Conservation (phyloP, 2,329 filamentous ascomycete species). For the Arthrobotrys entomopaga region DNA sequence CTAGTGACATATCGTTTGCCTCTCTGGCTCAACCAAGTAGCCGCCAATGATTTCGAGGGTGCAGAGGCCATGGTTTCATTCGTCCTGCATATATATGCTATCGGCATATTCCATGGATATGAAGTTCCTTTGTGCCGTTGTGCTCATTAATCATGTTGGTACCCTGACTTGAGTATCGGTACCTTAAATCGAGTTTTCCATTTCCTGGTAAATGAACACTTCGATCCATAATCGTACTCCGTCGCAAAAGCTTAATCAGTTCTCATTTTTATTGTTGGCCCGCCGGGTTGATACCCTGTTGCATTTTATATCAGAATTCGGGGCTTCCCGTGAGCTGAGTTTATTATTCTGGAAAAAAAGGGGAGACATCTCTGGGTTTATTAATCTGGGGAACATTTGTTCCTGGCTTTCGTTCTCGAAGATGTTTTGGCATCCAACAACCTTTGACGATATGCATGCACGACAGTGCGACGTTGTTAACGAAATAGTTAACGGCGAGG, state of each 20-base stretch:
- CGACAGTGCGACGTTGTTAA: no score
- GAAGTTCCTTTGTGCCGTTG: neutral
- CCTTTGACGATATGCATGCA: no score
- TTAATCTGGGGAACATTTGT: no score
- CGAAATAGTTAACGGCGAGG: no score
- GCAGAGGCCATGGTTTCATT: neutral
- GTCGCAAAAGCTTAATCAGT: no score
- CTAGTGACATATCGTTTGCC: slow-evolving; percentile 8
- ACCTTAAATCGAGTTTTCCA: neutral
- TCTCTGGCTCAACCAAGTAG: neutral
- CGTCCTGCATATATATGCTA: neutral
- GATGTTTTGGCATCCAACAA: neutral
- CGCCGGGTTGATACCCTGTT: neutral
- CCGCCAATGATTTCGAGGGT: neutral
- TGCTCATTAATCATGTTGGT: neutral
- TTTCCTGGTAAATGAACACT: no score
- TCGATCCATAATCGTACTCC: no score
- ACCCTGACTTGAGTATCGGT: slow-evolving; percentile 10
- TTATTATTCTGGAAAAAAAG: neutral
- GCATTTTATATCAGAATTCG: neutral
- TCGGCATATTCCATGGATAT: neutral
- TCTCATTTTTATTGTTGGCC: neutral
- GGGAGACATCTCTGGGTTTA: no score
- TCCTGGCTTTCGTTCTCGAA: no score
- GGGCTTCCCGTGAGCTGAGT: neutral